Evolutionary conservation across 2,329 filamentous ascomycete species (phyloP).

Genomic region (Colletotrichum lini): DNA sequence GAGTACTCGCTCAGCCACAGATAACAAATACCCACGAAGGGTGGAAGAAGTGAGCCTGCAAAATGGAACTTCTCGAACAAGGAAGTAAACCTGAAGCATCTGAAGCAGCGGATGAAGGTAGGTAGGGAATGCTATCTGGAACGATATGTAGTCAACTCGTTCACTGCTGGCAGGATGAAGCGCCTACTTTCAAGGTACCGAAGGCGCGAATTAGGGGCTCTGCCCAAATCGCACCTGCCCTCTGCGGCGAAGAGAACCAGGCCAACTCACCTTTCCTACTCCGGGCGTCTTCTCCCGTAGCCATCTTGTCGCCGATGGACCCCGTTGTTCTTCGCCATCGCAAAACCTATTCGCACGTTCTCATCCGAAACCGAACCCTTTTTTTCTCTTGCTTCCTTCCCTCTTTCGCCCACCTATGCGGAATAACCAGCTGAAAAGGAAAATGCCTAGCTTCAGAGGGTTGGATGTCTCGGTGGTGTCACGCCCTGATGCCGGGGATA

Average conservation of each 20-base stretch:
- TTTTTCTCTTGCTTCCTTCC: not conserved
- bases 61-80: too few species aligned
- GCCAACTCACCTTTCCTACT: not conserved
- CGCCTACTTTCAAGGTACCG: not conserved
- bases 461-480: conserved; percentile 62
- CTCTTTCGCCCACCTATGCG: not conserved
- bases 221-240: not conserved
- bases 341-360: not conserved
- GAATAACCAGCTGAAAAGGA: conserved; percentile 8
- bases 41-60: not conserved
- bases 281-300: not conserved
- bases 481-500: conserved; percentile 52
- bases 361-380: not conserved
- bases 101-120: not conserved
- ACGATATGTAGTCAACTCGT: not conserved
- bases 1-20: not conserved
- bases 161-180: not conserved
- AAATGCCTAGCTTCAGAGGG: conserved; percentile 66
- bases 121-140: not conserved
- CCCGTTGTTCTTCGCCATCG: not conserved
- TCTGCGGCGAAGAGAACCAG: not conserved
- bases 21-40: not conserved
- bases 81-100: too few species aligned
- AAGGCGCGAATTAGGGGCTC: not conserved
- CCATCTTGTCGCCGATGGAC: not conserved